Evolutionary conservation across 139 green algal species (phyloP), one percentile per base, ranked within the genome.

Genomic region (Coccomyxa sp.): DNA sequence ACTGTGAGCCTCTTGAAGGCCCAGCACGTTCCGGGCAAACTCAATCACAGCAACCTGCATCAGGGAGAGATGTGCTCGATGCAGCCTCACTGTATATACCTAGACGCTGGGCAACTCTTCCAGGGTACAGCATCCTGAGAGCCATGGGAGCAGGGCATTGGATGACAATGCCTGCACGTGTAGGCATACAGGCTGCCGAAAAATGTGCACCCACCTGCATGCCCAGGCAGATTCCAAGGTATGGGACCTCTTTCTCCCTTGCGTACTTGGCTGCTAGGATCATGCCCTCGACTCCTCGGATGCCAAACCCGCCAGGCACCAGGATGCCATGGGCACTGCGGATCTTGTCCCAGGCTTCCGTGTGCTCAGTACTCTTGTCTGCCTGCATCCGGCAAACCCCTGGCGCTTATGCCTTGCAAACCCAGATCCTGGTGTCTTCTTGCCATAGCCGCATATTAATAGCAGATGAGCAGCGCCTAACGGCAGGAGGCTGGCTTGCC

Each of bases 151-250:
- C n/a, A n/a, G n/a, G n/a, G n/a, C n/a, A n/a, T n/a, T n/a, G n/a
- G n/a, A n/a, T n/a, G n/a, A n/a, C n/a, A n/a, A n/a, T n/a, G n/a
- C n/a, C n/a, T n/a, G n/a, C n/a, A n/a, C n/a, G n/a, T n/a, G n/a
- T n/a, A n/a, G n/a, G n/a, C n/a, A n/a, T n/a, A n/a, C n/a, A n/a
- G n/a, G n/a, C n/a, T n/a, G n/a, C n/a, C n/a, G n/a, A n/a, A n/a
- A n/a, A n/a, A n/a, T n/a, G n/a, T n/a, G n/a, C n/a, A n/a, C n/a
- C 35, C 75, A 92, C 86, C 90, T 98, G 94, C 96, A 99, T 99
- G 81, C 96, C 96, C 68, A 99, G 85, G 91, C 96, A 99, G 84
- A 99, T 99, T 78, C 96, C 96, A 41, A 99, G 85, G 87, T 97
- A 99, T 6, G 96, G 96, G 70, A 89, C 82, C 54, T 88, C 90